Evolutionary conservation across 768 basidiomycete species (phyloP), one percentile per base, ranked within the genome.

Genomic region (Candolleomyces aberdarensis): DNA sequence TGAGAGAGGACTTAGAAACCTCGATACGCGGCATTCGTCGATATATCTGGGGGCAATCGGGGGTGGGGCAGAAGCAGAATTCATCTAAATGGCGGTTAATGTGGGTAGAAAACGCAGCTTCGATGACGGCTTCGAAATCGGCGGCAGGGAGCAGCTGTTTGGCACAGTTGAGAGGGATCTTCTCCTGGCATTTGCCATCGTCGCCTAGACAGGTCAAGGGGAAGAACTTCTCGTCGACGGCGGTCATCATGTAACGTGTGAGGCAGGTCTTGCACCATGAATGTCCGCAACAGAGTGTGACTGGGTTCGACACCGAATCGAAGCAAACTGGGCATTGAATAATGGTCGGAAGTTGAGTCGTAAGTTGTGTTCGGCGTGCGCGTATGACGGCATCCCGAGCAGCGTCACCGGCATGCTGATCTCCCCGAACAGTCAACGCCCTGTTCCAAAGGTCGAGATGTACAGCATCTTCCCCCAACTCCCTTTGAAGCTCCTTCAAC

Each of bases 31-130:
- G 74, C 0, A 79, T 81, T 2, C 79, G 67, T 29, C 89, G 85
- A 68, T 93, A 94, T 6, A 92, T 78, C 65, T 91, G 87, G 0
- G 77, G 76, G 65, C 92, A 94, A 68, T 93, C 89, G 0, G 92
- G 87, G 0, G 90, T 87, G 0, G 92, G 91, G 71, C 92, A 94
- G 65, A 85, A 87, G 61, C 83, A 80, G 65, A 88, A 88, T 60
- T 91, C 87, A 8, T 78, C 72, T 0, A 88, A 78, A 41, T 81
- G 81, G 2, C 81, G 72, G 61, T 86, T 83, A 19, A 91, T 76
- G 66, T 92, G 78, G 0, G 81, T 70, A n/a, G 82, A 75, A 64
- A 88, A 86, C 0, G 90, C 82, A 0, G 88, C 82, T 13, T 83
- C 76, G 17, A 83, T 73, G 39, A 92, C 64, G 0, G 79, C 74